Conservation (phyloP, 2,329 filamentous ascomycete species). For the Talaromyces sp. region DNA sequence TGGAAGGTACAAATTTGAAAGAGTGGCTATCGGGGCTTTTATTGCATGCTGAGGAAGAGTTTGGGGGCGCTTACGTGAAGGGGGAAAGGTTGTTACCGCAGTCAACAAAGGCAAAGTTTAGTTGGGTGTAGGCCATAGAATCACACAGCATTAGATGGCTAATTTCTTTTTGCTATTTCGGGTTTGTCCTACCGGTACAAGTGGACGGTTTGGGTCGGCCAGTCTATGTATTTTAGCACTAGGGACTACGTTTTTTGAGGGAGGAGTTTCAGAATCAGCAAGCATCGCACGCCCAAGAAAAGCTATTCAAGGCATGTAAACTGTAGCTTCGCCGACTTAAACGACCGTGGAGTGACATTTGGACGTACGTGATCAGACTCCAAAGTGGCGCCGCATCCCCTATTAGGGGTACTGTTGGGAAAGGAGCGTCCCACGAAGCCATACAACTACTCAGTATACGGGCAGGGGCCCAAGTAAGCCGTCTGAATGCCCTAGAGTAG, state of each 20-base stretch:
- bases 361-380: no score
- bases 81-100: not conserved
- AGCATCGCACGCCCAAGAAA: not conserved
- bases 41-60: conserved; percentile 13
- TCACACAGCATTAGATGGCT: not conserved
- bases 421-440: no score
- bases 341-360: no score
- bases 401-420: no score
- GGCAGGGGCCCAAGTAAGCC: no score
- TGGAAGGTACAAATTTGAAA: conserved; percentile 66
- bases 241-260: not conserved
- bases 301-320: not conserved
- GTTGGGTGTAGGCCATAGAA: not conserved
- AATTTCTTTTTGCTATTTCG: not conserved
- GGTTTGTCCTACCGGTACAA: not conserved
- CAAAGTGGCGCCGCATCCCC: no score
- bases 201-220: not conserved
- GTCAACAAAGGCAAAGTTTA: not conserved
- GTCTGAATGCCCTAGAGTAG: no score
- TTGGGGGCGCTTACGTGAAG: not conserved
- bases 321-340: not conserved
- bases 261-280: not conserved
- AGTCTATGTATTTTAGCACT: not conserved
- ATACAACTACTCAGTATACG: no score
- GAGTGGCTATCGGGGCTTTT: conserved; percentile 58